phyloP scores from a whole-genome alignment of 2,329 filamentous ascomycete species.

The Allantophomopsis cytisporea region DNA sequence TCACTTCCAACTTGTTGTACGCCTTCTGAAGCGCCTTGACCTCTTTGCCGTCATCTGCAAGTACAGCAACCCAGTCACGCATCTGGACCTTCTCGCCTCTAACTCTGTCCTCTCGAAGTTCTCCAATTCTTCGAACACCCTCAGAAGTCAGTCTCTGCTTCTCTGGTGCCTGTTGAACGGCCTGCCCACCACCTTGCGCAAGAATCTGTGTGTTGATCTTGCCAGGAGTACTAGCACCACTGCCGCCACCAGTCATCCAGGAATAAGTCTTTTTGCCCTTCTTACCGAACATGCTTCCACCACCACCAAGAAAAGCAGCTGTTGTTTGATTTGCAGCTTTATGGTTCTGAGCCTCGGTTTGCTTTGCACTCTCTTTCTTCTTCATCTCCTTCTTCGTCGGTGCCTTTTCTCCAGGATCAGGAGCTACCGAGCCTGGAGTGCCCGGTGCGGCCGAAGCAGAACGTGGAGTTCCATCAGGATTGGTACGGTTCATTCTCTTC shows the following conservation, averaged over 20 bases:
- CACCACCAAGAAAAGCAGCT: conserved; percentile 57
- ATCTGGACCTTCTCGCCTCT: conserved; percentile 72
- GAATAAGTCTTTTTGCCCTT: conserved; percentile 59
- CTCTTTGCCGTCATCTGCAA: conserved; percentile 68
- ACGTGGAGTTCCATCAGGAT: conserved; percentile 36
- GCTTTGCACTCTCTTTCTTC: conserved; percentile 57
- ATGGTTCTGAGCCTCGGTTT: conserved; percentile 66
- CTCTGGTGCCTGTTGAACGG: conserved; percentile 20
- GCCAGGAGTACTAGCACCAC: conserved; percentile 36
- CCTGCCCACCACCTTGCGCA: conserved; percentile 20
- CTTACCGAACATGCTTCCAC: conserved; percentile 40
- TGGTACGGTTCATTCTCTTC: conserved; percentile 51
- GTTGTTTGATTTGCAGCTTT: conserved; percentile 75
- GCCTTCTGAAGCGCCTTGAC: conserved; percentile 40
- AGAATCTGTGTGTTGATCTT: conserved; percentile 17
- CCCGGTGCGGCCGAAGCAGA: conserved; percentile 34
- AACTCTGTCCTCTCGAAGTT: conserved; percentile 64
- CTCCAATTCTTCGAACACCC: conserved; percentile 52
- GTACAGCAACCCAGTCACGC: conserved; percentile 65
- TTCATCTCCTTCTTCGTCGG: conserved; percentile 82
- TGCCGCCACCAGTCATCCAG: conserved; percentile 54
- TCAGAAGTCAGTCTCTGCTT: conserved; percentile 36
- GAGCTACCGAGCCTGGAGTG: conserved; percentile 47
- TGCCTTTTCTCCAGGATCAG: conserved; percentile 52
- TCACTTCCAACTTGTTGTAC: conserved; percentile 9